Conservation (phyloP, 78 protist genomes). For the Bigelowiella natans region DNA sequence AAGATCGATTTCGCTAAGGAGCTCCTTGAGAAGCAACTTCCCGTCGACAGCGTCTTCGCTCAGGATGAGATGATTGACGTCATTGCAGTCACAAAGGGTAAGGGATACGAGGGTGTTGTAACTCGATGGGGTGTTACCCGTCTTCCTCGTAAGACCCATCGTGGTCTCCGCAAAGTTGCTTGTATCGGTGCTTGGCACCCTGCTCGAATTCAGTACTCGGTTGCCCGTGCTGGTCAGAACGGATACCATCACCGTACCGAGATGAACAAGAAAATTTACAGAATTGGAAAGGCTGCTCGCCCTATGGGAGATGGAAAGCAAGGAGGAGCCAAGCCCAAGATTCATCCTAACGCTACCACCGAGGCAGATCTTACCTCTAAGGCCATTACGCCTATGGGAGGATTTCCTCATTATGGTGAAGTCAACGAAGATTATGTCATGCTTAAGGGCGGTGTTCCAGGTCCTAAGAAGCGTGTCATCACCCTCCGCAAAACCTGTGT, state of each 20-base stretch:
- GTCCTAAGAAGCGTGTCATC: constrained; percentile 87
- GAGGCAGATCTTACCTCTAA: constrained; percentile 94
- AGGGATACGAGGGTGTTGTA: constrained; percentile 96
- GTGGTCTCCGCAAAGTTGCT: constrained; percentile 98
- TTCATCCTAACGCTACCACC: constrained; percentile 78
- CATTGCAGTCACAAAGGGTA: constrained; percentile 95
- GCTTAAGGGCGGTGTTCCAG: constrained; percentile 80
- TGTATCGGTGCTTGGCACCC: constrained; percentile 99
- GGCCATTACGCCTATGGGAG: constrained; percentile 99
- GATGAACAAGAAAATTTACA: constrained; percentile 98
- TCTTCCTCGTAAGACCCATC: constrained; percentile 99
- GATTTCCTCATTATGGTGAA: constrained; percentile 97
- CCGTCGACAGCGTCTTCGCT: constrained; percentile 71
- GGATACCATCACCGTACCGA: constrained; percentile 99
- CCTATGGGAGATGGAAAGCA: constrained; percentile 38
- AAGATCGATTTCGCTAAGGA: constrained; percentile 87
- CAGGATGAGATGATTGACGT: constrained; percentile 82
- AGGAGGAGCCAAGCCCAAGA: constrained; percentile 27
- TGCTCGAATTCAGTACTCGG: constrained; percentile 85
- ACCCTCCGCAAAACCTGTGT: constrained; percentile 90
- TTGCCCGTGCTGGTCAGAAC: constrained; percentile 99
- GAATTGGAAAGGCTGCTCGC: constrained; percentile 63
- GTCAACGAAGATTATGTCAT: constrained; percentile 90
- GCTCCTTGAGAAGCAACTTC: constrained; percentile 86
- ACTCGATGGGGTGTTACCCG: constrained; percentile 90